Conservation (phyloP, 2,329 filamentous ascomycete species). For the Ophiobolus disseminans region DNA sequence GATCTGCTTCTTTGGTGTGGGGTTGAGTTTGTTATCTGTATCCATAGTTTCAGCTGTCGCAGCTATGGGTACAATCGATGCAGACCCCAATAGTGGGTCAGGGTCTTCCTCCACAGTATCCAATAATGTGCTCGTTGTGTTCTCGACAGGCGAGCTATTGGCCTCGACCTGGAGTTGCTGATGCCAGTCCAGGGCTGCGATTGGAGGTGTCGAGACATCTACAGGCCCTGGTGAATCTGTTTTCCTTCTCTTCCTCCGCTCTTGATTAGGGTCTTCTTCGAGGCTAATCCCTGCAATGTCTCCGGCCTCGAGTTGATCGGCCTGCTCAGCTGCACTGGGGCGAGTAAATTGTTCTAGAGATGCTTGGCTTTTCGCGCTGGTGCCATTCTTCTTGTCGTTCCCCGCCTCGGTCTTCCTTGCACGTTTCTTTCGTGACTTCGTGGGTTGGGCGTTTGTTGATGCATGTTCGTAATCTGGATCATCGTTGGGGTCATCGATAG, state of each 20-base stretch:
- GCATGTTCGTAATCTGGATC: slow-evolving; percentile 27
- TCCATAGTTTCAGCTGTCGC: not conserved
- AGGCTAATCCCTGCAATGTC: slow-evolving; percentile 18
- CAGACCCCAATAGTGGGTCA: not conserved
- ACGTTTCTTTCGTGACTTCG: slow-evolving; percentile 31
- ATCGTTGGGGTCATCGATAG: slow-evolving; percentile 22
- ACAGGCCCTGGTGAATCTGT: slow-evolving; percentile 38
- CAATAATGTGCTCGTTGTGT: not conserved
- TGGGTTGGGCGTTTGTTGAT: slow-evolving; percentile 19
- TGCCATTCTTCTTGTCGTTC: slow-evolving; percentile 21
- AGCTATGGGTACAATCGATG: not conserved
- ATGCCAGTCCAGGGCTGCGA: slow-evolving; percentile 28
- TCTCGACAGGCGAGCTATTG: not conserved
- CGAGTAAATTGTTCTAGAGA: slow-evolving; percentile 38
- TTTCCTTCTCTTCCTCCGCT: slow-evolving; percentile 48
- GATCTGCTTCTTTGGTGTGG: slow-evolving; percentile 44
- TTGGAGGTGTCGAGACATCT: not conserved
- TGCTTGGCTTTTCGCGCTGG: slow-evolving; percentile 28
- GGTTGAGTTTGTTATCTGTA: not conserved
- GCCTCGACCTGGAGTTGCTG: slow-evolving; percentile 39
- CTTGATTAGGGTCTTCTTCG: slow-evolving; percentile 39
- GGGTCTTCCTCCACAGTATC: not conserved
- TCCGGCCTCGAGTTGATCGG: slow-evolving; percentile 1
- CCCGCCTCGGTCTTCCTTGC: slow-evolving; percentile 25
- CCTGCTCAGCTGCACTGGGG: not conserved